A percentile compares a stretch with the other conserved stretches of the same genome.
These are phyloP conservation scores for Moesziomyces aphidis DNA, from an alignment of 1,284 basidiomycete species.

Conservation along the genomic window DNA sequence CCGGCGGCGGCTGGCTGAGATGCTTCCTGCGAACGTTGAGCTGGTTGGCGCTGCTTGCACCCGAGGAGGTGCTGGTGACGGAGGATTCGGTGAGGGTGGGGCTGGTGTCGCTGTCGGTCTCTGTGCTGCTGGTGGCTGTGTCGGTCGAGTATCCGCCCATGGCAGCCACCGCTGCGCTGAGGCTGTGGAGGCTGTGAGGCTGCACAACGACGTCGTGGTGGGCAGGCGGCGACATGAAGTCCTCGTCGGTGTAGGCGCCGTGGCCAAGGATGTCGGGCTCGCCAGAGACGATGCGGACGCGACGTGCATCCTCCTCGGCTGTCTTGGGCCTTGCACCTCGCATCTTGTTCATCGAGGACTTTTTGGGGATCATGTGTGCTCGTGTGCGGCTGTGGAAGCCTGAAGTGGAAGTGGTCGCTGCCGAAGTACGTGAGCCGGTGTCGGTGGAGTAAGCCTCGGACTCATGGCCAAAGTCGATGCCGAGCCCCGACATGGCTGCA, in stretches of 20 bases:
- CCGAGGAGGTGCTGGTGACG: conserved; percentile 22
- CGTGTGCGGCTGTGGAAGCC: conserved; percentile 36
- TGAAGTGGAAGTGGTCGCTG: conserved; percentile 19
- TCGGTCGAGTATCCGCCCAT: conserved; percentile 34
- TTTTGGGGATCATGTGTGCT: conserved; percentile 41
- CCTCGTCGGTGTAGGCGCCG: conserved; percentile 46
- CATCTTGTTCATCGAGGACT: conserved; percentile 43
- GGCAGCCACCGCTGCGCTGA: conserved; percentile 46
- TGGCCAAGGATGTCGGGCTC: conserved; percentile 49
- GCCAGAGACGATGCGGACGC: conserved; percentile 58
- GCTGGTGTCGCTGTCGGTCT: conserved; percentile 38
- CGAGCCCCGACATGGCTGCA: conserved; percentile 55
- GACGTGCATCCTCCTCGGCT: conserved; percentile 32
- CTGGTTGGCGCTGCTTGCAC: conserved; percentile 12
- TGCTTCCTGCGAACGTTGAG: conserved; percentile 27
- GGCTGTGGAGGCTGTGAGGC: conserved; percentile 37
- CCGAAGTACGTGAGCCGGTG: conserved; percentile 16
- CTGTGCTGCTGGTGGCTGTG: conserved; percentile 29
- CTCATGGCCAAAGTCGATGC: conserved; percentile 60
- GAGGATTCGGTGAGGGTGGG: conserved; percentile 43
- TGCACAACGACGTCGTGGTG: conserved; percentile 23
- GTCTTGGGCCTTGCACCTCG: conserved; percentile 34
- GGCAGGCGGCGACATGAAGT: conserved; percentile 32
- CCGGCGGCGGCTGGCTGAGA: conserved; percentile 33
- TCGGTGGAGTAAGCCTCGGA: conserved; percentile 34